Evolutionary conservation across 371 early-diverging fungal species (phyloP).

Genomic region (Rhizoclosmatium hyalinum): DNA sequence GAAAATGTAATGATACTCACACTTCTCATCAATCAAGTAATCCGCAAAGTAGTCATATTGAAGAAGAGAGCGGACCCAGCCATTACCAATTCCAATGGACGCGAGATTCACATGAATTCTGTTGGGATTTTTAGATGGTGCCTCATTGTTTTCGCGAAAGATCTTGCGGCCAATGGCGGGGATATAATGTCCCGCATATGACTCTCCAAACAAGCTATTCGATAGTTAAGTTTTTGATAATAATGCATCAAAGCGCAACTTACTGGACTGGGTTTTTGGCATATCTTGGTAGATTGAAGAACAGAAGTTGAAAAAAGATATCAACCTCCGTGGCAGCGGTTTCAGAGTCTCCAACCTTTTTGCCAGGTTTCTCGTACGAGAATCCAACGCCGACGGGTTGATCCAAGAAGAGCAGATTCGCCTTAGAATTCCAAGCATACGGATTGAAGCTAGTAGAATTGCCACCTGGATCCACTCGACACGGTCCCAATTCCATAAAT

Average conservation of each 20-base stretch:
- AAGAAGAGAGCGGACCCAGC: constrained; percentile 84
- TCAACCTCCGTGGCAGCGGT: constrained; percentile 75
- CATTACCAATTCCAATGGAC: constrained; percentile 85
- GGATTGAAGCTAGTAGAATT: constrained; percentile 51
- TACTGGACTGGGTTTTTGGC: constrained; percentile 35
- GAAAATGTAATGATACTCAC: constrained; percentile 13
- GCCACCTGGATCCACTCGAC: constrained; percentile 68
- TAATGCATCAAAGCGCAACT: not conserved
- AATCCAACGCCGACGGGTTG: constrained; percentile 84
- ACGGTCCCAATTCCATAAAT: constrained; percentile 81
- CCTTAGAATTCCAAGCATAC: constrained; percentile 80
- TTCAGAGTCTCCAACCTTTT: constrained; percentile 53
- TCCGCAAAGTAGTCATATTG: constrained; percentile 90
- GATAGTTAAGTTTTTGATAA: constrained; percentile 45
- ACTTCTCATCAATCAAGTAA: constrained; percentile 48
- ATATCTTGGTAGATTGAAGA: constrained; percentile 55
- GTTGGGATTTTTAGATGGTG: constrained; percentile 28
- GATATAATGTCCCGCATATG: constrained; percentile 67
- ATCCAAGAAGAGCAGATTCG: constrained; percentile 85
- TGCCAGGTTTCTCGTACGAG: constrained; percentile 66
- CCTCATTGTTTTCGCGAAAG: constrained; percentile 34
- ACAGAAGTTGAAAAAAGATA: constrained; percentile 71
- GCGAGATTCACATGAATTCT: constrained; percentile 49
- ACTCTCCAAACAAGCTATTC: constrained; percentile 79
- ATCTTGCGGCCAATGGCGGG: constrained; percentile 57